Base-by-base conservation (phyloP, 2,329 filamentous ascomycete species). In the Aspergillus uvarum region DNA sequence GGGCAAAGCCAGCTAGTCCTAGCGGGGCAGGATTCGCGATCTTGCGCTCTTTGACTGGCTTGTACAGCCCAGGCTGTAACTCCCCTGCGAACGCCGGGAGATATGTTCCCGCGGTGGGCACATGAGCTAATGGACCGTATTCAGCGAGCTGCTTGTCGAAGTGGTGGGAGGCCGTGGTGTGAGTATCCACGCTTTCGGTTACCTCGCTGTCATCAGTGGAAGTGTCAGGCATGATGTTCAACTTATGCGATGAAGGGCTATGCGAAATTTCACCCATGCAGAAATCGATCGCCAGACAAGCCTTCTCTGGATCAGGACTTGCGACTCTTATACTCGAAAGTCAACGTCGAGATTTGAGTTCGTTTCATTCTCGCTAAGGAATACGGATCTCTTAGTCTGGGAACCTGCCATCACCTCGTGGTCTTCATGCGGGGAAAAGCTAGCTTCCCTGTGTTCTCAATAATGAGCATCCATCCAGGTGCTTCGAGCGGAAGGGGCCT, bases 11-110 rank as follows among this genome's bases (percentile, higher is more conserved):
- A 57, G 80, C 83, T 35, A 92, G 83, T 56, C 89, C 89, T 29
- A 92, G 81, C 8, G 89, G 89, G 26, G 87, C 88, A 2, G 89
- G 89, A 77, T 92, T 92, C 77, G 85, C 89, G 73, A 91, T 84
- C 77, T 88, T 87, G 74, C 87, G 85, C 10, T 71, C 64, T 72
- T 84, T 81, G 77, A 83, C 82, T 2, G 85, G 79, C 73, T 81
- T 84, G 80, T 86, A 83, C 21, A 82, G 75, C 73, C 87, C 87
- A 26, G 88, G 87, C 72, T 90, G 86, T 72, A 90, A 85, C 65
- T 86, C 85, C 75, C 87, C 87, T 54, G 85, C 88, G 67, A 88
- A 88, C 64, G 88, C 82, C 51, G 83, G 79, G 42, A 85, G 71
- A n/a, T 73, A 71, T 2, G 22, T 72, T 67, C 57, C 69, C 70